These are phyloP conservation scores for Daldinia bambusicola DNA, from an alignment of 495 filamentous ascomycete genomes.

Conservation along the genomic window DNA sequence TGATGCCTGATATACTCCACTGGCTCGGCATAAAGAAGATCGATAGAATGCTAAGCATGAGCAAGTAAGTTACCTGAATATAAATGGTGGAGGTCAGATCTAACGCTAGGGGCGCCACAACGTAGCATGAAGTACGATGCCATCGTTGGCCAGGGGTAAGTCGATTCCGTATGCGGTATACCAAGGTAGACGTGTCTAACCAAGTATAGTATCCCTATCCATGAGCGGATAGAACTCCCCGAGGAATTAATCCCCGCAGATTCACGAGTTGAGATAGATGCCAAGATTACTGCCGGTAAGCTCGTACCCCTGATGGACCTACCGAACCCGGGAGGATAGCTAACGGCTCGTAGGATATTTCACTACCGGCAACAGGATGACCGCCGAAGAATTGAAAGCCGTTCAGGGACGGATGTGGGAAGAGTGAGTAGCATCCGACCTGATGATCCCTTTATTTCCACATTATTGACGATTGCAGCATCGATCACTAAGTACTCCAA, in stretches of 20 bases:
- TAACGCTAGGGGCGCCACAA: conserved; percentile 34
- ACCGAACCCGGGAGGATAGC: conserved; percentile 35
- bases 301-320: conserved; percentile 46
- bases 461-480: conserved; percentile 52
- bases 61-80: conserved; percentile 70
- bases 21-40: conserved; percentile 99
- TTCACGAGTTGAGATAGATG: conserved; percentile 96
- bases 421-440: conserved; percentile 64
- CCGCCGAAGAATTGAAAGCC: conserved; percentile 81
- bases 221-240: conserved; percentile 92
- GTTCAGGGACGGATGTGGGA: conserved; percentile 95
- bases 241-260: conserved; percentile 95
- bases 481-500: conserved; percentile 54
- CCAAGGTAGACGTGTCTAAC: conserved; percentile 37
- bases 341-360: conserved; percentile 65
- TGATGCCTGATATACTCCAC: conserved; percentile 98
- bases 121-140: conserved; percentile 97
- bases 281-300: conserved; percentile 98
- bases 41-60: conserved; percentile 98
- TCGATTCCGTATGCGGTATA: conserved; percentile 33
- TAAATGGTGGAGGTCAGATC: conserved; percentile 22
- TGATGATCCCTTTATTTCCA: conserved; percentile 25
- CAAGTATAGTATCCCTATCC: conserved; percentile 77
- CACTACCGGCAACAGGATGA: conserved; percentile 92
- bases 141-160: conserved; percentile 89